These are phyloP conservation scores for Jackrogersella multiformis DNA, from an alignment of 495 filamentous ascomycete genomes.

Conservation along the genomic window DNA sequence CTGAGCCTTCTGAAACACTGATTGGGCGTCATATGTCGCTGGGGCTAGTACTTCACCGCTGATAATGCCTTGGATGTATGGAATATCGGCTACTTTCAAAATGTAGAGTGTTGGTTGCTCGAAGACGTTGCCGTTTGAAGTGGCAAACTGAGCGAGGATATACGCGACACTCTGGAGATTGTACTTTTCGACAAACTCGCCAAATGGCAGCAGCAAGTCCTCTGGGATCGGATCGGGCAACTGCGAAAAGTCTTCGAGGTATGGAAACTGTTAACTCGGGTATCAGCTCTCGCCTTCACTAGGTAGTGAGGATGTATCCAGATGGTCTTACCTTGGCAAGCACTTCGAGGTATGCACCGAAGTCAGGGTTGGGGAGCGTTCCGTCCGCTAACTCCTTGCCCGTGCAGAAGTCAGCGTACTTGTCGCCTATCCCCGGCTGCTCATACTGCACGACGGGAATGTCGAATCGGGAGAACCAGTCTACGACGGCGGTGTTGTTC, in stretches of 20 bases:
- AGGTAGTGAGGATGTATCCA: too few relatives aligned
- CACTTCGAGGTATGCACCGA: too few relatives aligned
- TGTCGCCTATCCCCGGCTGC: too few relatives aligned
- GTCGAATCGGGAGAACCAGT: constrained; percentile 56
- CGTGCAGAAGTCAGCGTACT: constrained; percentile 24
- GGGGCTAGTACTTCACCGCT: too few relatives aligned
- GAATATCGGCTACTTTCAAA: constrained; percentile 22
- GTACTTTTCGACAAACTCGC: constrained; percentile 49
- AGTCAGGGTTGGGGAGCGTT: background rate
- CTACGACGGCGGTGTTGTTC: background rate
- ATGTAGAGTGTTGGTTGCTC: constrained; percentile 44
- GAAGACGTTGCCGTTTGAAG: constrained; percentile 37
- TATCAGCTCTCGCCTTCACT: too few relatives aligned
- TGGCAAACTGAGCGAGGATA: background rate
- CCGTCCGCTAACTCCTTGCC: constrained; percentile 5
- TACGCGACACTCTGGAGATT: constrained; percentile 32
- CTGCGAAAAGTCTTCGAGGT: too few relatives aligned
- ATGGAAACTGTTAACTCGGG: too few relatives aligned
- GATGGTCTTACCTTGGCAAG: too few relatives aligned
- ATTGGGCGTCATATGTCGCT: constrained; percentile 48
- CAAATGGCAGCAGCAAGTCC: constrained; percentile 48
- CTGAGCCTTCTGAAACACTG: constrained; percentile 53
- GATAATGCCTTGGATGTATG: too few relatives aligned
- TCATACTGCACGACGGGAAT: constrained; percentile 29
- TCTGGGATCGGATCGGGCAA: background rate